These are phyloP conservation scores for Clitopilus passeckerianus DNA, from an alignment of 768 basidiomycete species.

Conservation along the genomic window DNA sequence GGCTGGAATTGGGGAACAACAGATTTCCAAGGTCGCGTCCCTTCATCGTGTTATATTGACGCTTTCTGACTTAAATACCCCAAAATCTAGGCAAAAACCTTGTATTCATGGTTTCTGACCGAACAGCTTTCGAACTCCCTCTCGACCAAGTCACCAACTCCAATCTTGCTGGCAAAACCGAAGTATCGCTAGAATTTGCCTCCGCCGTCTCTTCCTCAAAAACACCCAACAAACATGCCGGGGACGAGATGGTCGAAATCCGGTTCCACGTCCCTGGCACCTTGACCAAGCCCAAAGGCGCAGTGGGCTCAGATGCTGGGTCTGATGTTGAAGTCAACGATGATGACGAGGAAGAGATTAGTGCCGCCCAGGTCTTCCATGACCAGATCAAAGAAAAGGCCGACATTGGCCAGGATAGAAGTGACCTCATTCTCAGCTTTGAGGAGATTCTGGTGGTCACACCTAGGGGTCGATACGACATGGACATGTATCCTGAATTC, in stretches of 20 bases:
- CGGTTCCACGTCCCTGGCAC: conserved; percentile 93
- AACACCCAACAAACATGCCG: conserved; percentile 30
- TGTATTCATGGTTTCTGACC: conserved; percentile 85
- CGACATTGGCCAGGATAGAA: conserved; percentile 86
- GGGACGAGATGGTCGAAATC: conserved; percentile 93
- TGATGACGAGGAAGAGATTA: conserved; percentile 73
- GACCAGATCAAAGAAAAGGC: conserved; percentile 95
- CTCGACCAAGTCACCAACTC: conserved; percentile 88
- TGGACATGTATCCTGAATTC: conserved; percentile 97
- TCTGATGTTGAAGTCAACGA: conserved; percentile 71
- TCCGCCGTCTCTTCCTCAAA: conserved; percentile 42
- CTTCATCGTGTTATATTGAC: conserved; percentile 1
- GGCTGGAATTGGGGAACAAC: conserved; percentile 99
- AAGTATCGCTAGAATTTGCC: conserved; percentile 95
- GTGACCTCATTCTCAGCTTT: conserved; percentile 90
- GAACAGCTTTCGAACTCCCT: conserved; percentile 87
- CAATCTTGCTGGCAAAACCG: conserved; percentile 94
- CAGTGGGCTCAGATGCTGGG: conserved; percentile 64
- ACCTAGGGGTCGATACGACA: conserved; percentile 93
- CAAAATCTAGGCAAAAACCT: conserved; percentile 72
- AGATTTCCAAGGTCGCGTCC: conserved; percentile 80
- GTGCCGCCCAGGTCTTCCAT: conserved; percentile 95
- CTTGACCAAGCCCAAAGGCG: conserved; percentile 44
- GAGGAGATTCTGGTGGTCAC: conserved; percentile 94
- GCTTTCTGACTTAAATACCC: not conserved